phyloP scores from a whole-genome alignment of 2,329 filamentous ascomycete genomes.

The Aureobasidium sp. region DNA sequence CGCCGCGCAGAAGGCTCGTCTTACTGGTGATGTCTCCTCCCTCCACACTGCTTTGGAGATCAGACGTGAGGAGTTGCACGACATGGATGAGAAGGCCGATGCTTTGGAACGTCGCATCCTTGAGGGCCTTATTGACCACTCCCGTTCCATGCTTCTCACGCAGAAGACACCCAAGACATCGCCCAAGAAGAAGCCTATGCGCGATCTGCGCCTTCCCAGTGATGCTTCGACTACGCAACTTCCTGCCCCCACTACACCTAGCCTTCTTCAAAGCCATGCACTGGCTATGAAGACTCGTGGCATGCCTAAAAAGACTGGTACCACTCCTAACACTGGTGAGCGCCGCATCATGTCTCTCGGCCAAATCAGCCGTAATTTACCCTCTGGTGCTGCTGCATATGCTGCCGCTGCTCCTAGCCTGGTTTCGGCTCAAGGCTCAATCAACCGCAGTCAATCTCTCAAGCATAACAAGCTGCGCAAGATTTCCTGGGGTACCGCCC shows the following conservation, averaged over 20 bases:
- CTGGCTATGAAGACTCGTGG: conserved; percentile 45
- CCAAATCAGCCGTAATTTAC: conserved; percentile 73
- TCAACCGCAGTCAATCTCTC: conserved; percentile 32
- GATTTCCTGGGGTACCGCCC: conserved; percentile 25
- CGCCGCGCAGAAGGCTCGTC: conserved; percentile 65
- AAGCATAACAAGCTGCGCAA: conserved; percentile 27
- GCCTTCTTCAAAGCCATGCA: conserved; percentile 24
- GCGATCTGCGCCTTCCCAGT: conserved; percentile 33
- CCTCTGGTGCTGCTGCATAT: conserved; percentile 36
- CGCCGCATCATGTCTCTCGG: conserved; percentile 84
- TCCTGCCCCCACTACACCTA: conserved; percentile 18
- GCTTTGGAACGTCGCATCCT: conserved; percentile 84
- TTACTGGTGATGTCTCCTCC: conserved; percentile 79
- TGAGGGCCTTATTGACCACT: conserved; percentile 94
- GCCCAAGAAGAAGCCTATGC: conserved; percentile 33
- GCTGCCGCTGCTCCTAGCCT: conserved; percentile 21
- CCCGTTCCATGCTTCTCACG: conserved; percentile 75
- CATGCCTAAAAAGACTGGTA: conserved; percentile 32
- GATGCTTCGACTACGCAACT: conserved; percentile 24
- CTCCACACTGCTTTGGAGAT: conserved; percentile 85
- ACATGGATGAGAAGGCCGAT: conserved; percentile 86
- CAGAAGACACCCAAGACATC: conserved; percentile 43
- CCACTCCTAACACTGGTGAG: conserved; percentile 29
- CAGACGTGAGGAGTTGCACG: conserved; percentile 79
- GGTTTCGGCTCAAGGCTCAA: conserved; percentile 19